Percentiles rank a stretch among this genome's conserved stretches.
phyloP scores from a whole-genome alignment of 345 rosid species.

The Erodium maritimum region DNA sequence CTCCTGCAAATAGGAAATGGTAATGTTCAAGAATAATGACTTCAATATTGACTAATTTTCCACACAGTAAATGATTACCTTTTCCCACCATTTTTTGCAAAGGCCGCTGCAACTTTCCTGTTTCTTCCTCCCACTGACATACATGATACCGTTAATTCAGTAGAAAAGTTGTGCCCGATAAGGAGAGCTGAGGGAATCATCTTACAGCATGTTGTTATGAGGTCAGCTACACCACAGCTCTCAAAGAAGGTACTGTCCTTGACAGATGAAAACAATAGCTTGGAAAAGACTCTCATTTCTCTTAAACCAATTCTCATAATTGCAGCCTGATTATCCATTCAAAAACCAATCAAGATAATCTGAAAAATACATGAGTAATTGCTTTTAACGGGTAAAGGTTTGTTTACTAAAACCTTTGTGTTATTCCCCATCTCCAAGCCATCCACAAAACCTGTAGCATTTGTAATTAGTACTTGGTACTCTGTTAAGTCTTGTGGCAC shows the following conservation, averaged over 20 bases:
- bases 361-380: background rate
- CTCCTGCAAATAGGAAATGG: conserved; percentile 35
- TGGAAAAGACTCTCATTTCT: conserved; percentile 88
- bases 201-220: conserved; percentile 91
- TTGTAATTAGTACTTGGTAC: conserved; percentile 7
- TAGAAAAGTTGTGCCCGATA: background rate
- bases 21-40: conserved; percentile 4
- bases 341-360: conserved; percentile 6
- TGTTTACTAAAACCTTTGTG: conserved; percentile 55
- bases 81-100: conserved; percentile 65
- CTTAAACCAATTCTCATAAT: conserved; percentile 89
- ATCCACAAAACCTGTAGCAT: conserved; percentile 63
- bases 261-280: conserved; percentile 72
- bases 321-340: conserved; percentile 53
- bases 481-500: background rate
- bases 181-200: conserved; percentile 2
- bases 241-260: conserved; percentile 83
- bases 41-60: background rate
- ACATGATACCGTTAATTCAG: conserved; percentile 7
- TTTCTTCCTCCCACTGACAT: conserved; percentile 79
- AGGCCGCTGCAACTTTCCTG: conserved; percentile 86
- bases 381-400: background rate
- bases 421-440: conserved; percentile 97
- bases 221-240: conserved; percentile 94
- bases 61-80: conserved; percentile 32